Conservation (phyloP, 306 rosid genomes). For the Trifolium pratense region DNA sequence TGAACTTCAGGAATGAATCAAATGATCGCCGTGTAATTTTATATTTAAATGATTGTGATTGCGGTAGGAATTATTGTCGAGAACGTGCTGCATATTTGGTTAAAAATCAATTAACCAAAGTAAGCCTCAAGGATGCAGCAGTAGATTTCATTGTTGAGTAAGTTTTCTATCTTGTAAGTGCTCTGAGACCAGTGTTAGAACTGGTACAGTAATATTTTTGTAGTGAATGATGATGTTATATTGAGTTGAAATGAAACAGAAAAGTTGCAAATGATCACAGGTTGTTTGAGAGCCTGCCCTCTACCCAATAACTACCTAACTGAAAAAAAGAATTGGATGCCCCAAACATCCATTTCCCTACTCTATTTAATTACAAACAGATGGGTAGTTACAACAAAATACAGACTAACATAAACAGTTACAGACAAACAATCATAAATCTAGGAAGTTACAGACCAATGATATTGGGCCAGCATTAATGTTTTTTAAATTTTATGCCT, state of each 20-base stretch:
- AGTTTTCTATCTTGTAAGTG: constrained; percentile 40
- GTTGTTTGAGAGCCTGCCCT: not conserved
- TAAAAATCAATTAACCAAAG: constrained; percentile 76
- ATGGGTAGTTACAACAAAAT: not conserved
- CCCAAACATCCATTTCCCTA: not conserved
- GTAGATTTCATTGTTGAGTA: constrained; percentile 83
- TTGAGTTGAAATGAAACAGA: constrained; percentile 1
- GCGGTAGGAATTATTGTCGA: constrained; percentile 73
- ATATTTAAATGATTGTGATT: constrained; percentile 77
- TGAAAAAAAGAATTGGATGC: not conserved
- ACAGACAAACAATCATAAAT: constrained; percentile 1
- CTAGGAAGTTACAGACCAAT: not conserved
- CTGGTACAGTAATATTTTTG: not conserved
- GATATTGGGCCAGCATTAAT: not conserved
- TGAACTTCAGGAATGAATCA: constrained; percentile 74
- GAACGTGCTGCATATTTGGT: constrained; percentile 85
- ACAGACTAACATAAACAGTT: not conserved
- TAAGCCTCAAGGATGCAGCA: constrained; percentile 85
- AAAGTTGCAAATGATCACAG: not conserved
- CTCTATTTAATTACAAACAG: not conserved
- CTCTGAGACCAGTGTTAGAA: constrained; percentile 10
- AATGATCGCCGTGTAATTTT: constrained; percentile 76
- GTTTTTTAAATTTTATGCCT: not conserved
- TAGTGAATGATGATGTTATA: not conserved
- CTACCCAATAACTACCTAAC: not conserved